These are phyloP conservation scores for Aspergillus asperescens DNA, from an alignment of 495 filamentous ascomycete species.

Conservation along the genomic window DNA sequence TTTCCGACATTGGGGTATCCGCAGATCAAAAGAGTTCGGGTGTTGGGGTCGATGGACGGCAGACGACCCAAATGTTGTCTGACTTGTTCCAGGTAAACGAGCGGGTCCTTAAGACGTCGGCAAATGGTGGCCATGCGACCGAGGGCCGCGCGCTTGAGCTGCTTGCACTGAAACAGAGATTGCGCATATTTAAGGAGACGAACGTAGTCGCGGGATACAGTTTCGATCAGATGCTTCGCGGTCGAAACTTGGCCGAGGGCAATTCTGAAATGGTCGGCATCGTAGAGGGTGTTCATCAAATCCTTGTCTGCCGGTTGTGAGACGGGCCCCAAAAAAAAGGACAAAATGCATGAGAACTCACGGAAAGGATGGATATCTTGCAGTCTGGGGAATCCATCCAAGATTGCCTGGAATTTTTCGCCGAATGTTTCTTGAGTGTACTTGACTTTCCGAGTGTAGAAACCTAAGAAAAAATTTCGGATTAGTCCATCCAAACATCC, in stretches of 20 bases:
- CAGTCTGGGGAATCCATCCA: slow-evolving; percentile 89
- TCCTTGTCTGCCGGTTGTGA: slow-evolving; percentile 57
- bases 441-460: slow-evolving; percentile 98
- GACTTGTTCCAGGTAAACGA: slow-evolving; percentile 95
- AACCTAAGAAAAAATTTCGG: slow-evolving; percentile 48
- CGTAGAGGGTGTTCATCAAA: slow-evolving; percentile 79
- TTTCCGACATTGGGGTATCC: slow-evolving; percentile 98
- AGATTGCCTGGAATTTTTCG: slow-evolving; percentile 83
- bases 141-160: slow-evolving; percentile 81
- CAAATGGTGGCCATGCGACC: slow-evolving; percentile 97
- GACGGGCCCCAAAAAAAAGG: slow-evolving; percentile 1
- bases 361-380: slow-evolving; percentile 97
- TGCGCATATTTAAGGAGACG: slow-evolving; percentile 93
- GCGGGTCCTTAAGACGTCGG: slow-evolving; percentile 85
- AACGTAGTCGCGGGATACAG: slow-evolving; percentile 89
- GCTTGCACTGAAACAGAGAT: slow-evolving; percentile 92
- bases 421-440: slow-evolving; percentile 96
- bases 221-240: slow-evolving; percentile 93
- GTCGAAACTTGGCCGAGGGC: slow-evolving; percentile 94
- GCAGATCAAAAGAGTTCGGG: slow-evolving; percentile 88
- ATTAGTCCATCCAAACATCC: slow-evolving; percentile 17
- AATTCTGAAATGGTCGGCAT: slow-evolving; percentile 97
- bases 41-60: slow-evolving; percentile 96
- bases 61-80: slow-evolving; percentile 95
- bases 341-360: slow-evolving; percentile 33